phyloP scores from a whole-genome alignment of 2,329 filamentous ascomycete genomes.

The Berkeleyomyces rouxiae region DNA sequence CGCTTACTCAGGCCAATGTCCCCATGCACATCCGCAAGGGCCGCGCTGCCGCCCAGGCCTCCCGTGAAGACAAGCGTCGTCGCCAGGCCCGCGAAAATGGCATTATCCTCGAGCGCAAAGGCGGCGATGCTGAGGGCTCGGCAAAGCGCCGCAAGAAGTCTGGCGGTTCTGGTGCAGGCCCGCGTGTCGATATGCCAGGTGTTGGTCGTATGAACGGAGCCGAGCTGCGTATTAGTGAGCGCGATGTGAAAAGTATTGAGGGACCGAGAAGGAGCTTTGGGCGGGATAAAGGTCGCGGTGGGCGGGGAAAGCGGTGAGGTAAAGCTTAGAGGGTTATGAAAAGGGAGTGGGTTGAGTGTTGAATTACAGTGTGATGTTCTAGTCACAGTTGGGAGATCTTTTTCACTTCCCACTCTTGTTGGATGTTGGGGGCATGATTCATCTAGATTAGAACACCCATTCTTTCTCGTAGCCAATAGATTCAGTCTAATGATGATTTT shows the following conservation, averaged over 20 bases:
- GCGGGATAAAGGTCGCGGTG: constrained; percentile 16
- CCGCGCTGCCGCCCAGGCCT: constrained; percentile 50
- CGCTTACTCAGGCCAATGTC: constrained; percentile 71
- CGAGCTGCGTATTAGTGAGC: constrained; percentile 59
- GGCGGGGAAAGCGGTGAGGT: constrained; percentile 2
- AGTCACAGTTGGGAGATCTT: background rate
- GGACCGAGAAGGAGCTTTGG: constrained; percentile 25
- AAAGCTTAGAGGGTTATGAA: background rate
- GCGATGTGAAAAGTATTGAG: constrained; percentile 58
- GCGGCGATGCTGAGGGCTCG: constrained; percentile 18
- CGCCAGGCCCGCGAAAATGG: constrained; percentile 78
- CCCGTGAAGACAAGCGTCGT: constrained; percentile 53
- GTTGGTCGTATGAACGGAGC: constrained; percentile 70
- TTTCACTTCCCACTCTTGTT: background rate
- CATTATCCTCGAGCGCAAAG: constrained; percentile 57
- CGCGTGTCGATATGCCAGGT: constrained; percentile 55
- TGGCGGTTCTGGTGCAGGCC: constrained; percentile 31
- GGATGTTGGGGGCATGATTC: background rate
- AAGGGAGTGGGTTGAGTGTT: background rate
- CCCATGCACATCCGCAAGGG: constrained; percentile 74
- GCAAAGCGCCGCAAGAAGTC: constrained; percentile 21
- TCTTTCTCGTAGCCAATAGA: too few relatives aligned
- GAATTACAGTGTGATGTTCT: too few relatives aligned
- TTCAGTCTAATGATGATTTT: too few relatives aligned
- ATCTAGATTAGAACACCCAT: background rate